Conservation (phyloP, 1,284 basidiomycete genomes). For the Singerocomus rubriflavus region DNA sequence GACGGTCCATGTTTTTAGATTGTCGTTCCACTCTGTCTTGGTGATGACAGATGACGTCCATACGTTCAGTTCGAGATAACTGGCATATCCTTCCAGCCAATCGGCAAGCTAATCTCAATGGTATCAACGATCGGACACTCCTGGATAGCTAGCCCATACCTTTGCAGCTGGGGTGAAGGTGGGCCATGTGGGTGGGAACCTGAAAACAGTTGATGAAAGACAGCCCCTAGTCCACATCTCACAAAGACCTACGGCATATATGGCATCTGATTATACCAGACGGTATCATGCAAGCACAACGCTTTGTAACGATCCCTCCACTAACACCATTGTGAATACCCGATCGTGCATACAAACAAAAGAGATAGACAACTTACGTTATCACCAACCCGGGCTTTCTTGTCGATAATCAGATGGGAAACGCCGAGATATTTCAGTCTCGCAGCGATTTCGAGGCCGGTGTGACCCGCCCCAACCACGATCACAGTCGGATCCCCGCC, state of each 20-base stretch:
- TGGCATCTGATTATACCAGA: slow-evolving; percentile 30
- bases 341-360: background rate
- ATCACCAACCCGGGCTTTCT: slow-evolving; percentile 35
- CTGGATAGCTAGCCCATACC: slow-evolving; percentile 13
- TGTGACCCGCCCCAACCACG: slow-evolving; percentile 38
- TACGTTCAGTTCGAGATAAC: slow-evolving; percentile 52
- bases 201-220: slow-evolving; percentile 4
- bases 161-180: slow-evolving; percentile 36
- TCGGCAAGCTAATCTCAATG: slow-evolving; percentile 44
- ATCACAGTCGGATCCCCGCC: slow-evolving; percentile 31
- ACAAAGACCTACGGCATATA: slow-evolving; percentile 26
- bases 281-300: slow-evolving; percentile 27
- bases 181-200: slow-evolving; percentile 41
- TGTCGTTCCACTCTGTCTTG: slow-evolving; percentile 36
- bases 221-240: background rate
- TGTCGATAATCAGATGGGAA: slow-evolving; percentile 35
- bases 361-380: slow-evolving; percentile 14
- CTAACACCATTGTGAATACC: slow-evolving; percentile 11
- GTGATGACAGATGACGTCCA: slow-evolving; percentile 49
- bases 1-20: slow-evolving; percentile 37
- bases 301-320: slow-evolving; percentile 36
- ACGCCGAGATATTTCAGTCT: slow-evolving; percentile 38
- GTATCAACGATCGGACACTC: background rate
- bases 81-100: slow-evolving; percentile 59
- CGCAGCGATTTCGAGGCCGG: slow-evolving; percentile 37